phyloP scores from a whole-genome alignment of 306 rosid genomes.

The Aeschynomene evenia region DNA sequence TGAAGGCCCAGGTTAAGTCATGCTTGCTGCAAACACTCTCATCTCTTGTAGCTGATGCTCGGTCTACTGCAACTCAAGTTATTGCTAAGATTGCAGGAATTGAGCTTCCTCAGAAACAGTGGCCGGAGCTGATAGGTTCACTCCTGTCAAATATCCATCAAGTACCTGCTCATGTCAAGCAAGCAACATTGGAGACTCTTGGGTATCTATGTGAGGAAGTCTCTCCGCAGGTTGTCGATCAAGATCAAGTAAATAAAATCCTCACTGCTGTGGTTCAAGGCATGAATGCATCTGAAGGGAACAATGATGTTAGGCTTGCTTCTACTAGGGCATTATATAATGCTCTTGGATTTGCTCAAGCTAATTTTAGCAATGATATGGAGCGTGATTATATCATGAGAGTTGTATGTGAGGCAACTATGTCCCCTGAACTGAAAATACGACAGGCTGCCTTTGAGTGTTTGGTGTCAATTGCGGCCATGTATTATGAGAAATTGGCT shows the following conservation, averaged over 20 bases:
- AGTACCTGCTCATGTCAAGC: slow-evolving; percentile 71
- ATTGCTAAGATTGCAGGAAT: slow-evolving; percentile 88
- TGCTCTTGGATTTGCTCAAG: slow-evolving; percentile 84
- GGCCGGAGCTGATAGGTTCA: slow-evolving; percentile 87
- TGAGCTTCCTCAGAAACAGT: slow-evolving; percentile 84
- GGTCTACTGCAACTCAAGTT: slow-evolving; percentile 87
- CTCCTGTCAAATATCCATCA: slow-evolving; percentile 78
- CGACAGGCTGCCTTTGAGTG: slow-evolving; percentile 91
- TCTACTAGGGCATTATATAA: slow-evolving; percentile 80
- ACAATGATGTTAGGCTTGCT: slow-evolving; percentile 84
- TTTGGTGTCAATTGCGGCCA: slow-evolving; percentile 80
- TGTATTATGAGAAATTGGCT: slow-evolving; percentile 72
- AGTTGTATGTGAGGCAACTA: slow-evolving; percentile 85
- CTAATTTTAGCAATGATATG: slow-evolving; percentile 81
- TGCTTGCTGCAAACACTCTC: slow-evolving; percentile 73
- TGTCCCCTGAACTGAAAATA: slow-evolving; percentile 70
- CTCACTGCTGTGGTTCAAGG: slow-evolving; percentile 95
- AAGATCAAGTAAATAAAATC: slow-evolving; percentile 84
- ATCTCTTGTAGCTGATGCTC: slow-evolving; percentile 63
- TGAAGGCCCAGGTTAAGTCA: slow-evolving; percentile 66
- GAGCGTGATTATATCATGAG: slow-evolving; percentile 93
- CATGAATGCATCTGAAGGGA: slow-evolving; percentile 71
- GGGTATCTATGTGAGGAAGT: slow-evolving; percentile 93
- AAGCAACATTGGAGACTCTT: slow-evolving; percentile 88
- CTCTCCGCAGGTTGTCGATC: slow-evolving; percentile 75